Evolutionary conservation across 345 rosid species (phyloP).

Genomic region (Pelargonium nanum): DNA sequence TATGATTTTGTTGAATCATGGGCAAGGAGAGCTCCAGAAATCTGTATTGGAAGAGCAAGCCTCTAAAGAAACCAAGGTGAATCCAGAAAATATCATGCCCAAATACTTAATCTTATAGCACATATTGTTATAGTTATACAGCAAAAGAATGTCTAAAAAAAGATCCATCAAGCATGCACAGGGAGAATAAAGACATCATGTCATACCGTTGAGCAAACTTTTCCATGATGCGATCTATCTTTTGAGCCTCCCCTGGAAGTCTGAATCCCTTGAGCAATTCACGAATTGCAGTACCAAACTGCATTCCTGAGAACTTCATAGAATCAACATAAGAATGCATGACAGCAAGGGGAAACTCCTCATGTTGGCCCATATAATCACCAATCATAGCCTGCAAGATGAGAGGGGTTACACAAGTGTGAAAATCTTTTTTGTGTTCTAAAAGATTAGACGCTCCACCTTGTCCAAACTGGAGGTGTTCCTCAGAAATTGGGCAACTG

Average conservation of each 20-base stretch:
- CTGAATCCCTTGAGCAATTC: constrained; percentile 89
- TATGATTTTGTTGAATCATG: neutral
- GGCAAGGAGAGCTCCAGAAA: neutral
- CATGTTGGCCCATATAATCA: constrained; percentile 94
- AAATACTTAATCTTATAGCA: neutral
- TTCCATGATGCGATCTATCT: constrained; percentile 97
- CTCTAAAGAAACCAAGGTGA: neutral
- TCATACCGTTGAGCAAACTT: constrained; percentile 94
- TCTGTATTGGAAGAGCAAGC: neutral
- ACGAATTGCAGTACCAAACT: constrained; percentile 81
- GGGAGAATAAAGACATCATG: neutral
- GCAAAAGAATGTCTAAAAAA: no score
- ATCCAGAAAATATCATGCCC: neutral
- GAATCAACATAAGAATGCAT: constrained; percentile 97
- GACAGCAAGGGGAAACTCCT: constrained; percentile 93
- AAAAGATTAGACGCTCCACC: constrained; percentile 31
- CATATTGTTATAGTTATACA: neutral
- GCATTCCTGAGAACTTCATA: constrained; percentile 75
- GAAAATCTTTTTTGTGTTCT: constrained; percentile 6
- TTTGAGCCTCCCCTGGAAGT: constrained; percentile 99
- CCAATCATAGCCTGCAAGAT: constrained; percentile 82
- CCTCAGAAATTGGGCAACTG: constrained; percentile 85
- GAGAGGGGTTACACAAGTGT: constrained; percentile 19
- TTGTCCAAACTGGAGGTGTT: constrained; percentile 63
- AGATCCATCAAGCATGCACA: neutral